Evolutionary conservation across 306 rosid species (phyloP).

Genomic region (Lathyrus tuberosus): DNA sequence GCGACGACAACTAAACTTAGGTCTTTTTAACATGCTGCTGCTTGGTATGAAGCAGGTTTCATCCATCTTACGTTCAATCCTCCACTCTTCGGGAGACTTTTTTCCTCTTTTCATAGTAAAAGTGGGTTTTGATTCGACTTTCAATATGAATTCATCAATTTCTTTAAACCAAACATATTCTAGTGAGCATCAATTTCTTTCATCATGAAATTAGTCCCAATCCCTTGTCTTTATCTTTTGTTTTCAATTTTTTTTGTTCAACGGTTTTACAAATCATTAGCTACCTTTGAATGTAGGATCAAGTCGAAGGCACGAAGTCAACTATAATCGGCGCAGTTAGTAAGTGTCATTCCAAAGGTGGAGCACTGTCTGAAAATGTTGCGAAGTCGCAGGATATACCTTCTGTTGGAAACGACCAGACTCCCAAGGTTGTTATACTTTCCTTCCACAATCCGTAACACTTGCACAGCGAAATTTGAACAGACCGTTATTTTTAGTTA

Average conservation of each 20-base stretch:
- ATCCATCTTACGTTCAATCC: conserved; percentile 23
- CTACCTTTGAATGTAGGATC: conserved; percentile 53
- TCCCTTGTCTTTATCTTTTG: conserved; percentile 8
- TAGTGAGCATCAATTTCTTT: conserved; percentile 52
- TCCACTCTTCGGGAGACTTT: conserved; percentile 40
- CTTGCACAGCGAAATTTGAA: too few species aligned
- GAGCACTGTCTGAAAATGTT: conserved; percentile 44
- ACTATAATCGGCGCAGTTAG: conserved; percentile 38
- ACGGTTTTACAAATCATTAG: conserved; percentile 33
- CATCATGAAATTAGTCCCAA: conserved; percentile 33
- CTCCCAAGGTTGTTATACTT: conserved; percentile 67
- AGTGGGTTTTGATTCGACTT: conserved; percentile 44
- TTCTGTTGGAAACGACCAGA: conserved; percentile 48
- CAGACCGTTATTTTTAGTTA: too few species aligned
- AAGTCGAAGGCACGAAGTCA: conserved; percentile 51
- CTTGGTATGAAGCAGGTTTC: conserved; percentile 45
- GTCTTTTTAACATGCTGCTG: conserved; percentile 35
- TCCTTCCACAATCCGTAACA: not conserved
- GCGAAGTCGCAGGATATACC: conserved; percentile 38
- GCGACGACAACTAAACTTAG: conserved; percentile 26
- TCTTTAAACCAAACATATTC: conserved; percentile 35
- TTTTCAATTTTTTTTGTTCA: not conserved
- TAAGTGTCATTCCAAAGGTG: conserved; percentile 46
- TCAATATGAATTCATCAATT: conserved; percentile 42
- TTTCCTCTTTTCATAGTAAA: conserved; percentile 36